These are phyloP conservation scores for Scalesia atractyloides DNA, from an alignment of 129 eudicot species.

Conservation along the genomic window DNA sequence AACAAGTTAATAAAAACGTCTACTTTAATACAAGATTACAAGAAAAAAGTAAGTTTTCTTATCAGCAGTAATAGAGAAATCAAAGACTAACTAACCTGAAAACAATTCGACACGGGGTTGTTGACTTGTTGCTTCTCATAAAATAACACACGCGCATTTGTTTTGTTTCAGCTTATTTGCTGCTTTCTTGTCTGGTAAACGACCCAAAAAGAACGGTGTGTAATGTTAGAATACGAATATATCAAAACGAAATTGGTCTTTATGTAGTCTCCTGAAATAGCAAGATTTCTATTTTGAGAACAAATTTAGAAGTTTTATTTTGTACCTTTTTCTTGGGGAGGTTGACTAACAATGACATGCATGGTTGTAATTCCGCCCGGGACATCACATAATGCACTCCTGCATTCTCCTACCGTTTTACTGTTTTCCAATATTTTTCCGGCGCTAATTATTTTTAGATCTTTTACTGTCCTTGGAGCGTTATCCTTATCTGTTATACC, in stretches of 20 bases:
- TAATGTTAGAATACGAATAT: not conserved
- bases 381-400: slow-evolving; percentile 68
- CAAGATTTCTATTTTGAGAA: slow-evolving; percentile 15
- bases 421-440: slow-evolving; percentile 89
- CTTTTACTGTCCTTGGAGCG: slow-evolving; percentile 79
- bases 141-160: slow-evolving; percentile 30
- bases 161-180: slow-evolving; percentile 27
- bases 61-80: slow-evolving; percentile 8
- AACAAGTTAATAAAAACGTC: slow-evolving; percentile 12
- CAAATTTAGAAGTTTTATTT: not conserved
- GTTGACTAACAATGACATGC: slow-evolving; percentile 84
- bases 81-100: slow-evolving; percentile 14
- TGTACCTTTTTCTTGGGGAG: slow-evolving; percentile 62
- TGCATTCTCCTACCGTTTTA: slow-evolving; percentile 81
- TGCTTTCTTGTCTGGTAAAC: slow-evolving; percentile 29
- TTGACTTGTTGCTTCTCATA: slow-evolving; percentile 23
- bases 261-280: not conserved
- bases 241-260: not conserved
- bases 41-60: not conserved
- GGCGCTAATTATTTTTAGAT: slow-evolving; percentile 69
- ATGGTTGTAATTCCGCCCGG: slow-evolving; percentile 87
- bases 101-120: not conserved
- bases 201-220: slow-evolving; percentile 4
- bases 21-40: slow-evolving; percentile 19
- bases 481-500: slow-evolving; percentile 62